These are phyloP conservation scores for Penicillium sp. DNA, from an alignment of 2,329 filamentous ascomycete genomes.

Conservation along the genomic window DNA sequence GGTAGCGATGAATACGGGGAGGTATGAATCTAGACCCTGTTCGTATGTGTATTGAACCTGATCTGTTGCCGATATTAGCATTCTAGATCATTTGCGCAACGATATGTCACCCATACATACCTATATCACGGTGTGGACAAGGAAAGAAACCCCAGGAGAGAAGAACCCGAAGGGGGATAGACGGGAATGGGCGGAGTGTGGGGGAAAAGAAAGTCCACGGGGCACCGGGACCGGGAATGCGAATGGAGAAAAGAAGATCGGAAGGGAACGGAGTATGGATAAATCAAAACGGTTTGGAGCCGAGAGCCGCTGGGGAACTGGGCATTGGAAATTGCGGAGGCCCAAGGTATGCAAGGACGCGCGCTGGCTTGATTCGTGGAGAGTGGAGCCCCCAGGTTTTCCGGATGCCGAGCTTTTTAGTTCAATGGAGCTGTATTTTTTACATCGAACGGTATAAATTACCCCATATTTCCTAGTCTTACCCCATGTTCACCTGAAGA, in stretches of 20 bases:
- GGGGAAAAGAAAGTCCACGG: slow-evolving; percentile 31
- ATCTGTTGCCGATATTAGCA: neutral
- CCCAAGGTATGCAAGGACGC: slow-evolving; percentile 25
- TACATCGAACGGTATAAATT: neutral
- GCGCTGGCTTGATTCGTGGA: slow-evolving; percentile 19
- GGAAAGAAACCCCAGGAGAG: slow-evolving; percentile 5
- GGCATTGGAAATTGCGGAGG: slow-evolving; percentile 26
- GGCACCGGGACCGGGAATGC: slow-evolving; percentile 31
- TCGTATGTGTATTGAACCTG: neutral
- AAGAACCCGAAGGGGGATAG: slow-evolving; percentile 13
- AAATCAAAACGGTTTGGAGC: slow-evolving; percentile 13
- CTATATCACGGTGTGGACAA: neutral
- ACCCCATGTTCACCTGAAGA: neutral
- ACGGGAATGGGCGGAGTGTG: slow-evolving; percentile 37
- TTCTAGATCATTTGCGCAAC: neutral
- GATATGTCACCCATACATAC: neutral
- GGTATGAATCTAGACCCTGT: neutral
- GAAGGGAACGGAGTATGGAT: slow-evolving; percentile 1
- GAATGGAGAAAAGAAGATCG: neutral
- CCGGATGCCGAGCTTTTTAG: slow-evolving; percentile 10
- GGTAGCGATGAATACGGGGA: neutral
- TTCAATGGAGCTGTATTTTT: neutral
- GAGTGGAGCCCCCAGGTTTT: slow-evolving; percentile 21
- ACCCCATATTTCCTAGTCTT: neutral
- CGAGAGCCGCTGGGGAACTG: slow-evolving; percentile 22